Evolutionary conservation across 2,329 filamentous ascomycete genomes (phyloP).

Genomic region (Sarocladium brachiariae): DNA sequence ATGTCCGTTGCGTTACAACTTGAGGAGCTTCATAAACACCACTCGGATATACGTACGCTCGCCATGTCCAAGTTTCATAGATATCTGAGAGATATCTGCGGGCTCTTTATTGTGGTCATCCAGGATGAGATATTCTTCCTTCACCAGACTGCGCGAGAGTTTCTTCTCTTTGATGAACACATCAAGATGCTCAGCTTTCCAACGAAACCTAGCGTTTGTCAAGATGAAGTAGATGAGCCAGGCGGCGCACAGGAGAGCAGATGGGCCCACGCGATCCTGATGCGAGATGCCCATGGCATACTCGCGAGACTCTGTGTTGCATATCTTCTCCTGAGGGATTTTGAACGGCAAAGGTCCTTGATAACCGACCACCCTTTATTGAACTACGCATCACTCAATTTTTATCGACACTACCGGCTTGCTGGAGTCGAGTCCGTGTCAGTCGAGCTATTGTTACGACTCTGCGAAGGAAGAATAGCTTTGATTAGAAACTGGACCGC

Average conservation of each 20-base stretch:
- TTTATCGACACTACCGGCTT: not conserved
- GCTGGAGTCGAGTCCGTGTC: not conserved
- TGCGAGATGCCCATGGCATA: not conserved
- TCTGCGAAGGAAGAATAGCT: not conserved
- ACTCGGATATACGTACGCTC: constrained; percentile 10
- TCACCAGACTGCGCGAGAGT: constrained; percentile 26
- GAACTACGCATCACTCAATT: not conserved
- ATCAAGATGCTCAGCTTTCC: not conserved
- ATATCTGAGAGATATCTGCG: constrained; percentile 20
- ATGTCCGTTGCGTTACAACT: constrained; percentile 17
- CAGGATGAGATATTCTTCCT: constrained; percentile 20
- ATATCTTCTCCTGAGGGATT: not conserved
- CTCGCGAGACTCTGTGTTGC: not conserved
- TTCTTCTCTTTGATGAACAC: constrained; percentile 16
- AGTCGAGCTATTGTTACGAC: not conserved
- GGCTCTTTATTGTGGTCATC: constrained; percentile 24
- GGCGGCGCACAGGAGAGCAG: not conserved
- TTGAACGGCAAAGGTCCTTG: not conserved
- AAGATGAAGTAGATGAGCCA: no score
- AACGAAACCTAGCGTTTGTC: not conserved
- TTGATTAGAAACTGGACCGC: no score
- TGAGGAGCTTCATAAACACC: constrained; percentile 8
- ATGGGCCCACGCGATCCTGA: not conserved
- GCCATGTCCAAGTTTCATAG: not conserved
- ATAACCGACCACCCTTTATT: not conserved